Evolutionary conservation across 2,329 filamentous ascomycete species (phyloP).

Genomic region (Beauveria pseudobassiana): DNA sequence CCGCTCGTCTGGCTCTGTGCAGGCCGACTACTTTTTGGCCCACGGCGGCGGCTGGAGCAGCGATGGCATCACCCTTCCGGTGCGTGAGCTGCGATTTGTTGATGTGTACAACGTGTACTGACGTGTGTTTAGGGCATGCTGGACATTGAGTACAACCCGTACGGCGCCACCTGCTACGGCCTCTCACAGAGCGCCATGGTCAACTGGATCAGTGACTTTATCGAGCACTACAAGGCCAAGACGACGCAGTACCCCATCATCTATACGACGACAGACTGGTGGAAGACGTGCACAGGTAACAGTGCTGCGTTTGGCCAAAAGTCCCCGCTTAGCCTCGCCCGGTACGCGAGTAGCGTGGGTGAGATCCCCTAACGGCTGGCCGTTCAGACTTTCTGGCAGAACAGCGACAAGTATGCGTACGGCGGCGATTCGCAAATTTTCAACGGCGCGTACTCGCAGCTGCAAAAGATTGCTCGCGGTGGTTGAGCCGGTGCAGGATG

Average conservation of each 20-base stretch:
- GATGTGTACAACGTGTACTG: neutral
- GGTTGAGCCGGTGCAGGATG: neutral
- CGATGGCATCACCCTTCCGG: constrained; percentile 46
- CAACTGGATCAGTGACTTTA: constrained; percentile 46
- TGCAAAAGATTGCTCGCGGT: constrained; percentile 18
- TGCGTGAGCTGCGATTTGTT: neutral
- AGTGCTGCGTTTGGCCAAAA: constrained; percentile 35
- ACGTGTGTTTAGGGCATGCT: constrained; percentile 37
- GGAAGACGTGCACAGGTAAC: constrained; percentile 44
- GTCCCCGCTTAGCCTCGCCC: constrained; percentile 41
- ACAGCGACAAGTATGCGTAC: constrained; percentile 14
- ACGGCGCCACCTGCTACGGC: constrained; percentile 36
- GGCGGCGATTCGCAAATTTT: constrained; percentile 18
- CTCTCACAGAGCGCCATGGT: constrained; percentile 39
- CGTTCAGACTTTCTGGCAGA: constrained; percentile 43
- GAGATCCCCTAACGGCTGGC: constrained; percentile 43
- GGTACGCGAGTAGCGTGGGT: constrained; percentile 33
- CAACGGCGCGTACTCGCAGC: constrained; percentile 16
- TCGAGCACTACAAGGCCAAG: constrained; percentile 37
- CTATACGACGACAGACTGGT: constrained; percentile 47
- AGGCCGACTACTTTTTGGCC: constrained; percentile 44
- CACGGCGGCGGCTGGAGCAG: constrained; percentile 47
- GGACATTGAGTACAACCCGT: constrained; percentile 40
- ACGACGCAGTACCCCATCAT: constrained; percentile 44
- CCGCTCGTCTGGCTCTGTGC: constrained; percentile 33